Conservation (phyloP, 176 grass and related monocot genomes). For the Otatea glauca region DNA sequence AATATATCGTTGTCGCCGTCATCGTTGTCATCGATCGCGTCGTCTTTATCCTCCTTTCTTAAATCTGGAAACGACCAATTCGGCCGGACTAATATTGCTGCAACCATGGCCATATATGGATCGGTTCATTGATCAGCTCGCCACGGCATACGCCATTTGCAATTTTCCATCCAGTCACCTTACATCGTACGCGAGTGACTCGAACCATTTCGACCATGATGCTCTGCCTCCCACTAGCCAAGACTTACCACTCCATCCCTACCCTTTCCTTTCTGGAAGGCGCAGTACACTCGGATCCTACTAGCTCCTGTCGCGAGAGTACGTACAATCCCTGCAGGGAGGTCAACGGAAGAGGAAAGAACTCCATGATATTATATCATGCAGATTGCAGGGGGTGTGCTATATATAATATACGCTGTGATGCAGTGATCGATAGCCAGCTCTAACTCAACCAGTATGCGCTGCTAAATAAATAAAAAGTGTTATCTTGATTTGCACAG, state of each 20-base stretch:
- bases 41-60: background rate
- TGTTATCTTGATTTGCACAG: background rate
- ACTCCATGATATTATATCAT: too few relatives aligned
- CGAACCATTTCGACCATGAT: background rate
- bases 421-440: background rate
- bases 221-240: background rate
- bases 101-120: constrained; percentile 12
- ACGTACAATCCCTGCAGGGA: background rate
- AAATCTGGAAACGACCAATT: background rate
- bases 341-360: background rate
- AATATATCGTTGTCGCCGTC: background rate
- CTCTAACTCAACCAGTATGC: background rate
- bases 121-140: constrained; percentile 2
- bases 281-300: background rate
- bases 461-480: background rate
- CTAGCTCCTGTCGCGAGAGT: background rate
- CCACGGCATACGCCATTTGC: background rate
- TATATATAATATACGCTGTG: background rate
- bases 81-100: background rate
- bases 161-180: background rate
- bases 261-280: background rate
- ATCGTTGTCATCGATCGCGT: background rate
- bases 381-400: background rate
- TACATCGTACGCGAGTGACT: background rate
- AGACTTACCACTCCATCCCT: background rate